Evolutionary conservation across 1,284 basidiomycete genomes (phyloP).

Genomic region (Phellinidium pouzarii): DNA sequence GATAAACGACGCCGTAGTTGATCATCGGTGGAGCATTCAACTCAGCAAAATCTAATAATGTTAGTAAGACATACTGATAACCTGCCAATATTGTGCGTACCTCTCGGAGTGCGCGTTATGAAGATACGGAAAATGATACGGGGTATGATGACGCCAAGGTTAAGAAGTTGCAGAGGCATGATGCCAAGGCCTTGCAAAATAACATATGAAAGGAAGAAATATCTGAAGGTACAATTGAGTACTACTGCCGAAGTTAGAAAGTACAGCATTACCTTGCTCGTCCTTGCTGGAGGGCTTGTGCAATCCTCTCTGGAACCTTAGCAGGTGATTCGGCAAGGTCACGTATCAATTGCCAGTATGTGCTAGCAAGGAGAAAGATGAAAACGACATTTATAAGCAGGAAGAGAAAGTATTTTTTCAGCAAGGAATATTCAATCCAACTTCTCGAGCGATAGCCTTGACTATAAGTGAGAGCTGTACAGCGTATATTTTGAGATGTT

Average conservation of each 20-base stretch:
- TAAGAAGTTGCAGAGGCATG: conserved; percentile 92
- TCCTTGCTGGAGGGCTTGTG: conserved; percentile 70
- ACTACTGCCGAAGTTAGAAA: background rate
- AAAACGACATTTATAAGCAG: conserved; percentile 93
- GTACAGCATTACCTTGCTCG: conserved; percentile 46
- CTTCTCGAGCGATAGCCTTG: conserved; percentile 88
- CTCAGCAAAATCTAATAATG: conserved; percentile 76
- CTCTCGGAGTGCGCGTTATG: conserved; percentile 79
- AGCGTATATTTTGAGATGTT: conserved; percentile 1
- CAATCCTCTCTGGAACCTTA: conserved; percentile 86
- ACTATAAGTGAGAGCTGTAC: conserved; percentile 73
- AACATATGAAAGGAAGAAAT: conserved; percentile 95
- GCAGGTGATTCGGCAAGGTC: conserved; percentile 84
- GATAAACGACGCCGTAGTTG: conserved; percentile 90
- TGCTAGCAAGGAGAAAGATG: conserved; percentile 87
- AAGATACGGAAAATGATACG: conserved; percentile 66
- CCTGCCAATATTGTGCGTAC: conserved; percentile 33
- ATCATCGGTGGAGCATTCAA: conserved; percentile 96
- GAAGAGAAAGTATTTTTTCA: conserved; percentile 95
- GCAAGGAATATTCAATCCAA: conserved; percentile 87
- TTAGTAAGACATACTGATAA: conserved; percentile 4
- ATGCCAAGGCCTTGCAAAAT: conserved; percentile 90
- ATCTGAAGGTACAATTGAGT: conserved; percentile 37
- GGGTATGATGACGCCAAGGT: conserved; percentile 79
- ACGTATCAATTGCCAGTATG: conserved; percentile 83